These are phyloP conservation scores for Neurospora sp. DNA, from an alignment of 495 filamentous ascomycete genomes.

Conservation along the genomic window DNA sequence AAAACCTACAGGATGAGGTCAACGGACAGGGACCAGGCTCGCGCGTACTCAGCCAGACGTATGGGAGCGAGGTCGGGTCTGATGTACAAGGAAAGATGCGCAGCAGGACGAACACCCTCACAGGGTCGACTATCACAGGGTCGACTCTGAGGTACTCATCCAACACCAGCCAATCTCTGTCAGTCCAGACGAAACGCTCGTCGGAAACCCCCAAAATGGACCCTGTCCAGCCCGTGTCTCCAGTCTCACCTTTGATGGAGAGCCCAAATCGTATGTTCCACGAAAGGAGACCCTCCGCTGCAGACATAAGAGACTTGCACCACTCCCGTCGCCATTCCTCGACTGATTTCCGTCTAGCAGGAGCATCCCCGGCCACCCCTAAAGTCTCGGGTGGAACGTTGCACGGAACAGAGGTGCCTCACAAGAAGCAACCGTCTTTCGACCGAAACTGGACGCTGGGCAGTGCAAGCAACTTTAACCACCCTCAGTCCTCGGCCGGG, in stretches of 20 bases:
- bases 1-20: conserved; percentile 77
- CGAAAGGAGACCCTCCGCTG: conserved; percentile 58
- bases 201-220: conserved; percentile 37
- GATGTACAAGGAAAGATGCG: conserved; percentile 34
- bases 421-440: conserved; percentile 80
- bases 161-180: conserved; percentile 26
- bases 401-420: conserved; percentile 29
- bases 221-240: conserved; percentile 26
- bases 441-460: conserved; percentile 85
- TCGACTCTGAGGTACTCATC: conserved; percentile 54
- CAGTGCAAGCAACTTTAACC: conserved; percentile 25
- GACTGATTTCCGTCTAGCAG: conserved; percentile 53
- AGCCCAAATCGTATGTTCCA: conserved; percentile 43
- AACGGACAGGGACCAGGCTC: conserved; percentile 27
- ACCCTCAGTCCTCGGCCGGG: conserved; percentile 35
- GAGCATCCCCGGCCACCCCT: conserved; percentile 23
- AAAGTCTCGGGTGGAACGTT: conserved; percentile 28
- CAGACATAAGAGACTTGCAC: conserved; percentile 73
- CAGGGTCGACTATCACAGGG: conserved; percentile 79
- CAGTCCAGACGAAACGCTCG: conserved; percentile 30
- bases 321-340: conserved; percentile 86
- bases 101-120: conserved; percentile 53
- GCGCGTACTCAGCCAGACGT: conserved; percentile 39
- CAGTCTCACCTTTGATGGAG: conserved; percentile 41
- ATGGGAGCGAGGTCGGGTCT: conserved; percentile 44